phyloP scores from a whole-genome alignment of 306 rosid species.

The Fagus sylvatica region DNA sequence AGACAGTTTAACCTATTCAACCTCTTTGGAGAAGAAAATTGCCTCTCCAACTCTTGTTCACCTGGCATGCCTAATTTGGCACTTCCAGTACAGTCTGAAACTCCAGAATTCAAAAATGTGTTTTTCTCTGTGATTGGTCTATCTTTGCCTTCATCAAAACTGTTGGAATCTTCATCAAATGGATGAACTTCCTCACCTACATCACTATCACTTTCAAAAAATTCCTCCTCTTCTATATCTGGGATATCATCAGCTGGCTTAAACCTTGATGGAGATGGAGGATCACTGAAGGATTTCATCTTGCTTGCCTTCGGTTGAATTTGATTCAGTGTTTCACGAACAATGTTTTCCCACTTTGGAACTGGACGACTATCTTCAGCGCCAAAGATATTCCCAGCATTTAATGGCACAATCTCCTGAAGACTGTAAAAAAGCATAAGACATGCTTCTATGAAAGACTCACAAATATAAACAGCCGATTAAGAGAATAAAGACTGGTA shows the following conservation, averaged over 20 bases:
- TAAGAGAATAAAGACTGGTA: conserved; percentile 22
- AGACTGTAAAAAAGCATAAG: conserved; percentile 54
- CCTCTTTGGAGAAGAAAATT: conserved; percentile 57
- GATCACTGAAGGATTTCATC: conserved; percentile 84
- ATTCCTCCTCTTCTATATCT: conserved; percentile 69
- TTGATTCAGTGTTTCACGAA: conserved; percentile 69
- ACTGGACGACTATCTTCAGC: conserved; percentile 78
- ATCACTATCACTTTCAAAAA: conserved; percentile 75
- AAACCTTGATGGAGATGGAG: conserved; percentile 88
- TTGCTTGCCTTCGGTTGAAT: conserved; percentile 50
- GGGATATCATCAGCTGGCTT: conserved; percentile 64
- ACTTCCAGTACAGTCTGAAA: conserved; percentile 42
- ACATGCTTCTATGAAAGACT: conserved; percentile 11
- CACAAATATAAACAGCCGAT: conserved; percentile 4
- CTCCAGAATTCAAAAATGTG: conserved; percentile 23
- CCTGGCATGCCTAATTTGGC: conserved; percentile 28
- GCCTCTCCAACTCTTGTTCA: conserved; percentile 39
- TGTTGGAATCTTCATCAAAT: conserved; percentile 49
- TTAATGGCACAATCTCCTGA: conserved; percentile 96
- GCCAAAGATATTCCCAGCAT: conserved; percentile 85
- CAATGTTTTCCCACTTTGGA: conserved; percentile 75
- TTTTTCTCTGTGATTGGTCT: conserved; percentile 23
- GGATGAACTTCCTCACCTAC: conserved; percentile 84
- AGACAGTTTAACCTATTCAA: conserved; percentile 68
- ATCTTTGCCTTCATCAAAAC: conserved; percentile 29